phyloP scores from a whole-genome alignment of 345 rosid genomes.

The Zanthoxylum bungeanum region DNA sequence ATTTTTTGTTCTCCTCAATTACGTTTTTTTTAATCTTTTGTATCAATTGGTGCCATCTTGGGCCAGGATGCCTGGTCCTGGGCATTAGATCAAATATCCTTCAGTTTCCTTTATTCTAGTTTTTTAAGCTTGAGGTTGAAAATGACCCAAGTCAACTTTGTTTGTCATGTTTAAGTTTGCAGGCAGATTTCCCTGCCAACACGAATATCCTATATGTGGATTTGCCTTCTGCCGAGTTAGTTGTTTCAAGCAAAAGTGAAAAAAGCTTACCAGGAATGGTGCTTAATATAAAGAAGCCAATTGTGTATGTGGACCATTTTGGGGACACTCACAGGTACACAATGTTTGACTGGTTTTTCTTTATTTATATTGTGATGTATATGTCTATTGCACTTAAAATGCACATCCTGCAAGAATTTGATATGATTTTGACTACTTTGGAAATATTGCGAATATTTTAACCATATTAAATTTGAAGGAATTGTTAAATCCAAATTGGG shows the following conservation, averaged over 20 bases:
- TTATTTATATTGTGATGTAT: neutral
- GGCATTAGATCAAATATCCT: neutral
- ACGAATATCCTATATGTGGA: conserved; percentile 89
- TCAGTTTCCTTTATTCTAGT: conserved; percentile 3
- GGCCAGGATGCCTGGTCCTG: neutral
- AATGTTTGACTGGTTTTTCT: conserved; percentile 9
- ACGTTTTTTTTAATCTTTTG: neutral
- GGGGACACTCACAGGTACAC: conserved; percentile 70
- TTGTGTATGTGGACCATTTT: conserved; percentile 55
- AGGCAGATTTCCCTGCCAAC: conserved; percentile 82
- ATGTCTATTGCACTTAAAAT: neutral
- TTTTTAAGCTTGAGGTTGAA: conserved; percentile 10
- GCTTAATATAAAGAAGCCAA: conserved; percentile 65
- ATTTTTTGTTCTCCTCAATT: neutral
- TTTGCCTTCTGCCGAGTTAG: conserved; percentile 57
- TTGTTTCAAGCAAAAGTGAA: conserved; percentile 59
- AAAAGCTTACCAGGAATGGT: conserved; percentile 87
- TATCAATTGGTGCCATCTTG: neutral
- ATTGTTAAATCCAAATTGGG: neutral
- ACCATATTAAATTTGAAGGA: neutral
- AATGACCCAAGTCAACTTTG: conserved; percentile 1
- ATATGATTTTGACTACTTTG: neutral
- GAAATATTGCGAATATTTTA: neutral
- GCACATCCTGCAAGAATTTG: neutral
- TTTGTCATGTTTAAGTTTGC: conserved; percentile 51